Base-by-base conservation (phyloP, 1,284 basidiomycete genomes). In the Spongiforma sp. region DNA sequence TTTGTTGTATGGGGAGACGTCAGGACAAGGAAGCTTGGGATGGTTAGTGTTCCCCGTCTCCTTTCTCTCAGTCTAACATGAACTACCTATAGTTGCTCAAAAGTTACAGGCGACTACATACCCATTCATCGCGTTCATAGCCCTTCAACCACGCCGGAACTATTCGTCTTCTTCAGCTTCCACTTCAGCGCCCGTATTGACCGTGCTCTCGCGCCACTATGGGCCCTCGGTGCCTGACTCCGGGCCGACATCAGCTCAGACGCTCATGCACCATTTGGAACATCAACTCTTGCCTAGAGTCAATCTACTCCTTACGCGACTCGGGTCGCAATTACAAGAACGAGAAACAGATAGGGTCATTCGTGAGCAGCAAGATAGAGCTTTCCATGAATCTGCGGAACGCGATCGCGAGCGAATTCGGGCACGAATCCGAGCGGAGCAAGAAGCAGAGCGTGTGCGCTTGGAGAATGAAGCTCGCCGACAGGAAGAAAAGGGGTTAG, bases 41-140 rank as follows among this genome's bases (percentile, higher is more conserved):
- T 78, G 91, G 93, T 94, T 66, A 67, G 85, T 75, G 24, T 52
- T 19, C 50, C 24, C 30, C 10, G 3, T n/a, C 57, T 53, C 43
- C n/a, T 55, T 28, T 15, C 6, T 43, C 15, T 19, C 12, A 37
- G 8, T 21, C 52, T 69, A 1, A 75, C 53, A 32, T 21, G n/a
- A 15, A 57, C 60, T 30, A 17, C n/a, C 21, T 24, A 36, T 73
- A 94, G 95, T 94, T 10, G 82, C 93, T 1, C 89, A 93, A 71
- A 95, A 96, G 68, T 82, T 98, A 0, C 90, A 94, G 70, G 89
- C 90, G 2, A 97, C 95, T 4, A 95, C 95, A 0, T 98, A 93
- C 71, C 96, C 96, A 0, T 96, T 96, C 66, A 84, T 99, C 57
- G 93, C 94, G 0, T 99, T 98, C 75, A 80, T 97, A 56, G 91